Base-by-base conservation (phyloP, 345 rosid genomes). In the Fremontodendron californicum region DNA sequence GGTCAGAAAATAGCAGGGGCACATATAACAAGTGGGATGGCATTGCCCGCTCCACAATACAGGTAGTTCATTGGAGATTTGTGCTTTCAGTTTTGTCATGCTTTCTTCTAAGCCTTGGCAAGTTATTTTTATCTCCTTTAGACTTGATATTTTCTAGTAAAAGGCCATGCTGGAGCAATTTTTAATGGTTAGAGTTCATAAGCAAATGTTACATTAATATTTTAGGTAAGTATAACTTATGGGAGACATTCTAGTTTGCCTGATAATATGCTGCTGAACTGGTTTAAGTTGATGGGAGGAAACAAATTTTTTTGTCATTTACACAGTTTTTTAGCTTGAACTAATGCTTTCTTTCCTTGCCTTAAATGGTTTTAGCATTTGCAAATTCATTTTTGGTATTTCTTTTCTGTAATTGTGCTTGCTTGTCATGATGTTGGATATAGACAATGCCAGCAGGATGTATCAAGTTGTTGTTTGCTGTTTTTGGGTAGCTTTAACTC, bases 21-120 rank as follows among this genome's bases (percentile, higher is more conserved):
- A 94, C 98, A 55, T 96, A 96, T 81, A 96, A 96, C 78, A 96
- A 96, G 83, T 96, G 98, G 98, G 99, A 94, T 76, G 98, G 98
- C 35, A 92, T 96, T 58, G 98, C 99, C 13, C 97, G 99, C 15
- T 61, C 90, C 15, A 93, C 99, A 35, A 80, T 85, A 81, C 98
- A 96, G 96, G 99, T 94, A 77, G 62, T 78, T 29, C 5, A 31
- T 29, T 71, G 33, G 18, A 15, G 39, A 45, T 15, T 49, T 48
- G 21, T 31, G 13, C 21, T 2, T 45, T 12, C 43, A 19, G 70
- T n/a, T 68, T 40, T 45, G 0, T 40, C n/a, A 39, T 11, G 72
- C 18, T 67, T 67, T 16, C 31, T n/a, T 68, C 33, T 9, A 55
- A 55, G 31, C 15, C 21, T 55, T 23, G 29, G 61, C 31, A 9